Evolutionary conservation across 257 asterid species (phyloP).

Genomic region (Hygrophila difformis): DNA sequence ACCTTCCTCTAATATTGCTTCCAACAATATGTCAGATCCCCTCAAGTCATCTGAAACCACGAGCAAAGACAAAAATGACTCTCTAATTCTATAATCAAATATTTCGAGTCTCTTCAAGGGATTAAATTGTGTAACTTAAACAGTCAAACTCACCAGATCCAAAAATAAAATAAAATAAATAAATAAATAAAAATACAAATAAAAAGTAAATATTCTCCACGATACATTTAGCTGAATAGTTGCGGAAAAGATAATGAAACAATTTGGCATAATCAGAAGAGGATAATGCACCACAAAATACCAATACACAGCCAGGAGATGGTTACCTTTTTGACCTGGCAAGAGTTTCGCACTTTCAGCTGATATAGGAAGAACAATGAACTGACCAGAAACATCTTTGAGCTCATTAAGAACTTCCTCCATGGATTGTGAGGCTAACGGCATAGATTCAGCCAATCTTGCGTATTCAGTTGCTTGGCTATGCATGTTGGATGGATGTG

Average conservation of each 20-base stretch:
- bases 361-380: constrained; percentile 74
- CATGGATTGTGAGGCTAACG: constrained; percentile 24
- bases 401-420: constrained; percentile 59
- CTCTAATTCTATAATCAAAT: too few relatives aligned
- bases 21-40: constrained; percentile 80
- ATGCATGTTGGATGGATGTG: constrained; percentile 36
- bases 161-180: too few relatives aligned
- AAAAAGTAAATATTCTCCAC: neutral
- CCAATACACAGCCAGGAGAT: neutral
- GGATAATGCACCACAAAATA: neutral
- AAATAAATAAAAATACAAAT: too few relatives aligned
- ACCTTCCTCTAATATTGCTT: constrained; percentile 79
- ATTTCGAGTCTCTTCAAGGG: too few relatives aligned
- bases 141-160: too few relatives aligned
- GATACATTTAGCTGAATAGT: neutral
- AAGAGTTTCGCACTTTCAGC: constrained; percentile 78
- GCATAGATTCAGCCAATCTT: constrained; percentile 46
- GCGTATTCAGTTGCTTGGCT: constrained; percentile 57
- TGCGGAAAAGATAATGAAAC: neutral
- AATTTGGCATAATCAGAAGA: constrained; percentile 1
- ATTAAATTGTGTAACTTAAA: too few relatives aligned
- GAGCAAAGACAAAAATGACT: too few relatives aligned
- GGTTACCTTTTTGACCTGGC: constrained; percentile 51
- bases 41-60: constrained; percentile 37
- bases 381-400: constrained; percentile 69